A percentile compares a stretch with the other conserved stretches of the same genome.
Conservation (phyloP, 169 alveolate genomes). For the Eimeria tenella region DNA sequence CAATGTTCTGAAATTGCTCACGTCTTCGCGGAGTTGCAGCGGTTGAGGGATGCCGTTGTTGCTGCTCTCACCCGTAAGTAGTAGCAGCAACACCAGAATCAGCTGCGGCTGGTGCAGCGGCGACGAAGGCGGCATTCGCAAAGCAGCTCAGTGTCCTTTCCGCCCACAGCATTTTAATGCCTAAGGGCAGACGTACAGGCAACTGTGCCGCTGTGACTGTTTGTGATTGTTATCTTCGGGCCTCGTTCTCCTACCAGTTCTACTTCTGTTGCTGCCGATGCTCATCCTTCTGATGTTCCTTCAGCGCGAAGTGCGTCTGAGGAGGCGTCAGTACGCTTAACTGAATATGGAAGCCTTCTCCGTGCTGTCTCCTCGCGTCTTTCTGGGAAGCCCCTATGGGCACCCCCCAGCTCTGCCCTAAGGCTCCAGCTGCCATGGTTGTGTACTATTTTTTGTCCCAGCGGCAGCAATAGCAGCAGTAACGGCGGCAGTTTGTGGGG, state of each 20-base stretch:
- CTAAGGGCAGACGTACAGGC: too few relatives aligned
- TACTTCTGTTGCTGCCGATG: constrained; percentile 2
- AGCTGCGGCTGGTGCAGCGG: not conserved
- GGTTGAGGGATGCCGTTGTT: constrained; percentile 20
- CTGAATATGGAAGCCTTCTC: constrained; percentile 10
- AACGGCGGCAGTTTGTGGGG: constrained; percentile 34
- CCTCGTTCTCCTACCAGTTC: not conserved
- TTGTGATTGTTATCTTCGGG: not conserved
- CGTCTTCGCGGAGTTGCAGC: constrained; percentile 37
- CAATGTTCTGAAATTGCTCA: constrained; percentile 56
- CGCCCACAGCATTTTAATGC: too few relatives aligned
- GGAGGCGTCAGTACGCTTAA: constrained; percentile 12
- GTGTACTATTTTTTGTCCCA: constrained; percentile 20
- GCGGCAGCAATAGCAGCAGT: constrained; percentile 27
- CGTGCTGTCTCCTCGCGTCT: constrained; percentile 45
- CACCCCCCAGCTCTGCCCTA: not conserved
- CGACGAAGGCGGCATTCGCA: not conserved
- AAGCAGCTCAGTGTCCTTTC: not conserved
- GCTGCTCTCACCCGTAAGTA: constrained; percentile 40
- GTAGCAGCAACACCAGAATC: not conserved
- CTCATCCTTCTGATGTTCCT: not conserved
- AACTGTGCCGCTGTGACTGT: not conserved
- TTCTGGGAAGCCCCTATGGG: not conserved
- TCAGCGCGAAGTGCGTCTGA: constrained; percentile 37
- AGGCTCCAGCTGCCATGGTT: constrained; percentile 60